phyloP scores from a whole-genome alignment of 2,329 filamentous ascomycete genomes.

The Eutypella sp. region DNA sequence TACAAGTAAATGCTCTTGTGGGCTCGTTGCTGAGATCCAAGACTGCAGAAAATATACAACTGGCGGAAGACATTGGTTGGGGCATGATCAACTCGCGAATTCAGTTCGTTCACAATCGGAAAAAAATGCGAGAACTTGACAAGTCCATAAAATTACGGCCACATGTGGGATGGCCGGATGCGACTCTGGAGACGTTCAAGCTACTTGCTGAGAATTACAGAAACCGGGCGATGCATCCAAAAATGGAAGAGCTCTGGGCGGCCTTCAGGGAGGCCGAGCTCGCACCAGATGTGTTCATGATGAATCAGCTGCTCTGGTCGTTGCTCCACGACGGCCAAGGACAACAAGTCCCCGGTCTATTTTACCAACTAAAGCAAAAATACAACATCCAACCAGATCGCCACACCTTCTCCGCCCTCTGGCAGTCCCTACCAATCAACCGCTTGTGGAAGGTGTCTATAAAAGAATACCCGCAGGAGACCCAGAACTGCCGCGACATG shows the following conservation, averaged over 20 bases:
- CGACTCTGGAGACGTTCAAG: conserved; percentile 73
- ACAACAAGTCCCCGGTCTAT: conserved; percentile 50
- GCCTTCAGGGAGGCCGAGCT: conserved; percentile 61
- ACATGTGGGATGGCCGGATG: conserved; percentile 43
- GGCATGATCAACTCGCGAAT: conserved; percentile 69
- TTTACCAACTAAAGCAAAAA: conserved; percentile 46
- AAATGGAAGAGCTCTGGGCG: conserved; percentile 56
- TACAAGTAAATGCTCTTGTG: conserved; percentile 78
- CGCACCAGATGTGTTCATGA: conserved; percentile 65
- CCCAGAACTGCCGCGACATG: conserved; percentile 32
- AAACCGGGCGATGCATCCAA: conserved; percentile 51
- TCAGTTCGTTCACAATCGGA: conserved; percentile 51
- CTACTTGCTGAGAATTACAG: conserved; percentile 70
- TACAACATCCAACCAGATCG: conserved; percentile 55
- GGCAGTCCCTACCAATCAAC: conserved; percentile 53
- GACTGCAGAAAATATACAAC: conserved; percentile 46
- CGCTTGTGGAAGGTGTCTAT: conserved; percentile 34
- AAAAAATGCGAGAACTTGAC: conserved; percentile 23
- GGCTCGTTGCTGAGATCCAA: conserved; percentile 70
- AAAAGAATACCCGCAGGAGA: conserved; percentile 25
- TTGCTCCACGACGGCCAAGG: conserved; percentile 56
- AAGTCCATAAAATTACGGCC: conserved; percentile 24
- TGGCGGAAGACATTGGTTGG: conserved; percentile 68
- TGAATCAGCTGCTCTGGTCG: conserved; percentile 72
- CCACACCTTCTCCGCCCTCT: conserved; percentile 65